A percentile compares a stretch with the other conserved stretches of the same genome.
Evolutionary conservation across 768 basidiomycete genomes (phyloP).

Genomic region (Panellus pusillus): DNA sequence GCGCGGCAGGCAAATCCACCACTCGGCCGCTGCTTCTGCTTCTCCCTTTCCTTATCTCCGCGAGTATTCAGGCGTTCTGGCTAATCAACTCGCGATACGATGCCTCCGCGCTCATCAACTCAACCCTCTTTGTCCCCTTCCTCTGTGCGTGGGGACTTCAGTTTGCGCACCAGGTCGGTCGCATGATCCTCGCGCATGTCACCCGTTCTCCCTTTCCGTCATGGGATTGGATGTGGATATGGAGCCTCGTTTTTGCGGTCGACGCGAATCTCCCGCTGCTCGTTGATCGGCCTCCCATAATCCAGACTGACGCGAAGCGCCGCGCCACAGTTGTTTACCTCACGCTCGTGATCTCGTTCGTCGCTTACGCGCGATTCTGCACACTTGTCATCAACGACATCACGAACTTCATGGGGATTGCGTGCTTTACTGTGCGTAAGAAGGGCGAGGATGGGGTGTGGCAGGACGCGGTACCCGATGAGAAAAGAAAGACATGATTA

Average conservation of each 20-base stretch:
- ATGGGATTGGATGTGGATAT: conserved; percentile 87
- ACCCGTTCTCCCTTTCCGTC: conserved; percentile 81
- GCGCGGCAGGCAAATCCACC: conserved; percentile 39
- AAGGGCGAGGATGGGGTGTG: conserved; percentile 72
- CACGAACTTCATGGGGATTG: conserved; percentile 90
- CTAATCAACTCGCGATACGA: conserved; percentile 64
- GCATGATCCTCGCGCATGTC: conserved; percentile 92
- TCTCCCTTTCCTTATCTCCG: conserved; percentile 75
- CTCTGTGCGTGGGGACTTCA: conserved; percentile 91
- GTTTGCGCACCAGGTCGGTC: conserved; percentile 86
- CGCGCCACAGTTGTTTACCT: conserved; percentile 72
- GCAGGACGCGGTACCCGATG: conserved; percentile 27
- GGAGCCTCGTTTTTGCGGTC: conserved; percentile 71
- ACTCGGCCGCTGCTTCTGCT: conserved; percentile 68
- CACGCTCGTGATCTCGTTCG: conserved; percentile 65
- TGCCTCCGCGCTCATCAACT: conserved; percentile 70
- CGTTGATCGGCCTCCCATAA: conserved; percentile 72
- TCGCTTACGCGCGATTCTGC: conserved; percentile 77
- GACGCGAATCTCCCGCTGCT: conserved; percentile 81
- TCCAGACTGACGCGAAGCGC: conserved; percentile 65
- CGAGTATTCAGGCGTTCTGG: conserved; percentile 78
- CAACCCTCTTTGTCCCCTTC: conserved; percentile 82
- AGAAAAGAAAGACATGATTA: conserved; percentile 11
- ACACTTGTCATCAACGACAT: conserved; percentile 83
- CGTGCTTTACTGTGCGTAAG: conserved; percentile 90